Conservation (phyloP, 2,329 filamentous ascomycete genomes). For the Fusarium temperatum region DNA sequence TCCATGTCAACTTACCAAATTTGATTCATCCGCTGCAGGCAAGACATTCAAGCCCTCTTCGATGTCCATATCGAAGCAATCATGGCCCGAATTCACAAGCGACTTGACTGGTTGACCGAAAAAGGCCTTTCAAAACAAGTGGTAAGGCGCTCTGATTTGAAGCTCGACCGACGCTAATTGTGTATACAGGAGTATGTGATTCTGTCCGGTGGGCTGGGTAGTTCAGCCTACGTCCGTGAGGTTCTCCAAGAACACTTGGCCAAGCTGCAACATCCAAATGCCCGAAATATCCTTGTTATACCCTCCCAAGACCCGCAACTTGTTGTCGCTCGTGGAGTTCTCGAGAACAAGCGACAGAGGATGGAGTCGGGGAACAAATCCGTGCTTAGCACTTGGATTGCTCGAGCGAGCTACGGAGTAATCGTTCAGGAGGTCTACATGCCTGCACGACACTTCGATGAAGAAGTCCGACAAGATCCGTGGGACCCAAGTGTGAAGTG, state of each 20-base stretch:
- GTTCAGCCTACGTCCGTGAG: constrained; percentile 57
- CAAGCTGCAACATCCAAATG: constrained; percentile 46
- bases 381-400: constrained; percentile 27
- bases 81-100: constrained; percentile 50
- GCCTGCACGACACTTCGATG: constrained; percentile 28
- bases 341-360: constrained; percentile 27
- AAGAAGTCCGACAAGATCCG: constrained; percentile 26
- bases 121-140: constrained; percentile 47
- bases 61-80: constrained; percentile 47
- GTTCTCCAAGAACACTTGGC: constrained; percentile 50
- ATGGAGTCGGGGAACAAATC: constrained; percentile 19
- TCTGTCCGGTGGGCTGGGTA: constrained; percentile 57
- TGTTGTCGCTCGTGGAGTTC: constrained; percentile 22
- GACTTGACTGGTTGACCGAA: constrained; percentile 51
- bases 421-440: constrained; percentile 31
- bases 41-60: constrained; percentile 55
- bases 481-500: constrained; percentile 29
- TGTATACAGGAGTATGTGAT: constrained; percentile 51
- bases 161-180: neutral
- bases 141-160: constrained; percentile 35
- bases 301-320: constrained; percentile 30
- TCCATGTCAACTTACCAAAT: neutral
- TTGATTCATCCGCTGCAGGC: constrained; percentile 37
- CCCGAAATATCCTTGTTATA: constrained; percentile 16
- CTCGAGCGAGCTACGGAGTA: constrained; percentile 38